Evolutionary conservation across 805 yeast species (phyloP), one percentile per base, ranked within the genome.

Genomic region (Metschnikowia peoriensis): DNA sequence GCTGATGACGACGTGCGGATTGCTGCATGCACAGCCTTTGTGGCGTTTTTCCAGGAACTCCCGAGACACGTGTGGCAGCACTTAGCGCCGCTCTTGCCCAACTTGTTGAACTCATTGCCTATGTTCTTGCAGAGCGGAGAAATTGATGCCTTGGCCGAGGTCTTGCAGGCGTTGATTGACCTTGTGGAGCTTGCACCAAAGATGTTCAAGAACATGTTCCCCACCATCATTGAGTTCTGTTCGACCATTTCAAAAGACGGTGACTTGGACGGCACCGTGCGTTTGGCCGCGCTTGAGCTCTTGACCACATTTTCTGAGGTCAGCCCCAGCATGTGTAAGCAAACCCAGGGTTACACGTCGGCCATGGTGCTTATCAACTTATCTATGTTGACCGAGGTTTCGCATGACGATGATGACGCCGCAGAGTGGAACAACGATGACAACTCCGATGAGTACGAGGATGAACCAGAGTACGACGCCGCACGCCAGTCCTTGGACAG

Each of bases 401-500:
- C 96, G 54, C 73, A 80, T 38, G 96, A 88, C 64, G 94, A 88
- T 59, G 97, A 89, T 47, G 96, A 89, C 55, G 88, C 85, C 27
- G 91, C 91, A 8, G 77, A 81, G 28, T 96, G 93, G 71, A 92
- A 97, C 90, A 85, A 86, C 61, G 83, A 84, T 52, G 83, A 86
- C 43, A 96, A 89, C 55, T 89, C 85, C 57, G 81, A 87, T 34
- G 86, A 82, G 41, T 91, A 86, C 27, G 83, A 83, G 27, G 89
- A 84, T 47, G 98, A 93, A 66, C 83, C 84, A 45, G 90, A 88
- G 55, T 88, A 89, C 65, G 89, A 87, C 61, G 93, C 96, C 52
- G 98, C 97, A 6, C 86, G 97, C 67, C 96, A 90, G 72, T 82
- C 97, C n/a, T 75, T 94, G 55, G 99, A 94, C 68, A 84, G 99